phyloP scores from a whole-genome alignment of 2,329 filamentous ascomycete species.

The Ampelomyces quisqualis region DNA sequence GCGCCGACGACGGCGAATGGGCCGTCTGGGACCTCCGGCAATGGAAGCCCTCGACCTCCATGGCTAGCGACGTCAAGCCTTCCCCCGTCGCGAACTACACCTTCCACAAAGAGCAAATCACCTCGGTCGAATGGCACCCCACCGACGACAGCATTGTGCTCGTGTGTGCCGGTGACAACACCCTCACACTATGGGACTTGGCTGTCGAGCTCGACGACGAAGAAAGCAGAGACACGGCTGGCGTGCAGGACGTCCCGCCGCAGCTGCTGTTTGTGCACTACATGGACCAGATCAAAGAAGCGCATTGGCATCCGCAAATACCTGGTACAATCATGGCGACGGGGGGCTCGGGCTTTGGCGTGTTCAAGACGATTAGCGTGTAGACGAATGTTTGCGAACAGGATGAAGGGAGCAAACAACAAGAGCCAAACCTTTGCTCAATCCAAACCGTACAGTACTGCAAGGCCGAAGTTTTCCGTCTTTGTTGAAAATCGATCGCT shows the following conservation, averaged over 20 bases:
- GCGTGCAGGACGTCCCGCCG: conserved; percentile 85
- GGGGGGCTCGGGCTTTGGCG: conserved; percentile 76
- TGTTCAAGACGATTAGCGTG: conserved; percentile 47
- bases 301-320: conserved; percentile 97
- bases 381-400: conserved; percentile 17
- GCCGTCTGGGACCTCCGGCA: conserved; percentile 94
- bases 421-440: conserved; percentile 8
- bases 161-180: conserved; percentile 89
- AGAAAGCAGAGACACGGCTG: conserved; percentile 86
- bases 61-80: conserved; percentile 55
- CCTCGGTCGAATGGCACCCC: conserved; percentile 94
- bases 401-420: no score
- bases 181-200: conserved; percentile 93
- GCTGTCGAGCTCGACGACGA: conserved; percentile 96
- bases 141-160: conserved; percentile 94
- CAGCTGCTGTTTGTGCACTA: conserved; percentile 97
- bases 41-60: conserved; percentile 71
- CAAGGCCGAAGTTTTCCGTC: no score
- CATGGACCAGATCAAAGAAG: conserved; percentile 89
- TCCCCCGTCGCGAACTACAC: conserved; percentile 88
- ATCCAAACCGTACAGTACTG: no score
- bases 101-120: conserved; percentile 97
- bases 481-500: no score
- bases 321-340: conserved; percentile 86
- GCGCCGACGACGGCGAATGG: conserved; percentile 91